Evolutionary conservation across 805 yeast genomes (phyloP).

Genomic region (Brettanomyces naardenensis): DNA sequence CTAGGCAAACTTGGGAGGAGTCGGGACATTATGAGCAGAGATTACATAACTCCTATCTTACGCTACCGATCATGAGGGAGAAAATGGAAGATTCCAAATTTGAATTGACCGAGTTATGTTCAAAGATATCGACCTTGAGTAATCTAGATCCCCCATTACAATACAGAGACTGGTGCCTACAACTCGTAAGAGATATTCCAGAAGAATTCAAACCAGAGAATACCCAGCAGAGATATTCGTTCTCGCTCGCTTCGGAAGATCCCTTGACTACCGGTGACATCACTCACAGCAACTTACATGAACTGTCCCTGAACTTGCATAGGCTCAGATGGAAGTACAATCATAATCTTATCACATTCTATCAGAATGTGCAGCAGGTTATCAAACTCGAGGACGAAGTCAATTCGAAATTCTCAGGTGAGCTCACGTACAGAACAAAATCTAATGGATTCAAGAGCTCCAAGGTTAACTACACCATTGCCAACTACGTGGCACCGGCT

Average conservation of each 20-base stretch:
- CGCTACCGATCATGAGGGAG: constrained; percentile 53
- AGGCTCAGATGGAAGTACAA: constrained; percentile 41
- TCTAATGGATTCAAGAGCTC: not conserved
- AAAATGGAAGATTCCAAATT: constrained; percentile 54
- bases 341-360: constrained; percentile 53
- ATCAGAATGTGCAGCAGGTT: constrained; percentile 38
- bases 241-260: constrained; percentile 7
- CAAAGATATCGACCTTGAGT: constrained; percentile 46
- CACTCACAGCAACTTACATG: constrained; percentile 37
- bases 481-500: constrained; percentile 29
- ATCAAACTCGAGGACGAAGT: constrained; percentile 50
- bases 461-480: not conserved
- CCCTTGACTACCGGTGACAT: constrained; percentile 24
- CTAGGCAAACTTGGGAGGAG: constrained; percentile 32
- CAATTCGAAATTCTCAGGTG: constrained; percentile 30
- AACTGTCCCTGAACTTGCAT: constrained; percentile 44
- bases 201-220: constrained; percentile 25
- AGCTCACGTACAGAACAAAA: constrained; percentile 19
- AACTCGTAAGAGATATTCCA: constrained; percentile 40
- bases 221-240: constrained; percentile 12
- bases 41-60: constrained; percentile 33
- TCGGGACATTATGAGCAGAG: constrained; percentile 22
- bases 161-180: constrained; percentile 59
- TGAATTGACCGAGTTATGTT: constrained; percentile 53
- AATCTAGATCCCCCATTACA: constrained; percentile 35